Base-by-base conservation (phyloP, 345 rosid genomes). In the Linum lewisii region DNA sequence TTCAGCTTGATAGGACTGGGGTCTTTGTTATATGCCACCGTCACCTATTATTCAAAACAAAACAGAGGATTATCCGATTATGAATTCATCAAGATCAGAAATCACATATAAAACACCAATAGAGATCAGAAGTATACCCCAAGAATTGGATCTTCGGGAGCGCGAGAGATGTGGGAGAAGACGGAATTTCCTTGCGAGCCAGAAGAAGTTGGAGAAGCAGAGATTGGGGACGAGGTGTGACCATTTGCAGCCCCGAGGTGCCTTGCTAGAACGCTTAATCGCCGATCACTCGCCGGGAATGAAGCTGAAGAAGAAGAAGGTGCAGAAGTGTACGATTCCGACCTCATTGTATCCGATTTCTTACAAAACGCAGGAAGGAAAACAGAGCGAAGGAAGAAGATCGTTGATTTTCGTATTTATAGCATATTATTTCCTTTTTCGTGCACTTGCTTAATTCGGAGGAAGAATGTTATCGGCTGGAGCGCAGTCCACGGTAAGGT, bases 11-110 rank as follows among this genome's bases (percentile, higher is more conserved):
- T 60, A 7, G 87, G 95, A 65, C 95, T 91, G 1, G 83, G 88
- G 26, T 91, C 98, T 72, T 91, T 88, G 84, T 91, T 91, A 60
- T 81, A 91, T 1, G 97, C 95, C 37, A 86, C 85, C 7, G 98
- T 92, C 74, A 92, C 97, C 98, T 92, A 54, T 58, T 21, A 36
- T 13, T 44, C 15, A 57, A 13, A 19, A 49, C 18, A 2, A 16
- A 49, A 24, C 6, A 21, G 23, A 20, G 11, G 34, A 25, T 20
- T 32, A 21, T 9, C 7, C 2, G 22, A 24, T 44, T 6, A 7
- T 16, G 45, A 34, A 51, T 23, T 4, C 24, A 38, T 38, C 45
- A 38, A 38, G 10, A 38, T 38, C 45, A 38, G 45, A 38, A 15
- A 38, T 6, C 45, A 2, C 6, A 26, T 6, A 38, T 8, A 38